Base-by-base conservation (phyloP, 2,329 filamentous ascomycete genomes). In the Westerdykella ornata region DNA sequence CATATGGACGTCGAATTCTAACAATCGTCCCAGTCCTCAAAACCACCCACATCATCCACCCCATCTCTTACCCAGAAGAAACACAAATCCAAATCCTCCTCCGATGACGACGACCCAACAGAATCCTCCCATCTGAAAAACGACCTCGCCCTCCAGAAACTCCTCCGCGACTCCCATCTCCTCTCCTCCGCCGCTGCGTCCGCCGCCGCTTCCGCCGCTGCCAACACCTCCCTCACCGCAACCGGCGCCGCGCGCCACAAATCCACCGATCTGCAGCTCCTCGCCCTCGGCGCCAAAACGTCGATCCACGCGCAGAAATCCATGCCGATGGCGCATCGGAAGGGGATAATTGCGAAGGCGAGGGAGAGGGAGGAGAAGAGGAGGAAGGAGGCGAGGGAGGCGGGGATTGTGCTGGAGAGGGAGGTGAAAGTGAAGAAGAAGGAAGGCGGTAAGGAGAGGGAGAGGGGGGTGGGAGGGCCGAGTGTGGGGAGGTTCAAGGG, bases 121-220 rank as follows among this genome's bases (percentile, higher is more conserved):
- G 81, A 84, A 60, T 65, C 72, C 17, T 65, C 71, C 9, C 84
- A 94, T 47, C 75, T 97, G 14, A 88, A 89, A 63, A 89, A 96
- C 65, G 92, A 97, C 65, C 80, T 95, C 40, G 89, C 87, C 30
- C 80, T 98, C 12, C 90, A 96, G 65, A 83, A 88, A 35, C 80
- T 98, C 31, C 80, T 98, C 43, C 77, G 83, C 53, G 92, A 98
- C 73, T 96, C 89, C 0, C 88, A 95, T 67, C 82, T 97, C 46
- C 80, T 97, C 43, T 72, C 75, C 12, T 70, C 72, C 19, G 70
- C 74, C 41, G 70, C 75, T 3, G 73, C 76, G 34, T 72, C 75
- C 14, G 49, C 51, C 30, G 46, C 53, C 34, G 56, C 58, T 0
- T 72, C 76, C 16, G 60, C 67, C 13, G n/a, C n/a, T n/a, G n/a